A percentile compares a stretch with the other conserved stretches of the same genome.
Conservation (phyloP, 305 asterid species). For the Fraxinus greggii region DNA sequence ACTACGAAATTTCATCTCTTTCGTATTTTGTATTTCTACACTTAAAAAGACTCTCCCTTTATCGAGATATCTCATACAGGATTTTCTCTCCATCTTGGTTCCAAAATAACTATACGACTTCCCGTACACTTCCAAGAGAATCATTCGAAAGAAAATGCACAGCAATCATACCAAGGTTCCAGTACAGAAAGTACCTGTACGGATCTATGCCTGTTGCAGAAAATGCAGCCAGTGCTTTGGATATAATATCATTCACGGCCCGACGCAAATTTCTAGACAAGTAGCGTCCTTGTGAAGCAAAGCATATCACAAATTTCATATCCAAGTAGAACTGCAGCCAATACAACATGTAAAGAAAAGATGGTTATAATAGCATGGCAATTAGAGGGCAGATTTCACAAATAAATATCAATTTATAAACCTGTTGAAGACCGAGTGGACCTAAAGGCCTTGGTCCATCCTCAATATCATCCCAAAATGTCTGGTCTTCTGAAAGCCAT, state of each 20-base stretch:
- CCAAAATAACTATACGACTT: neutral
- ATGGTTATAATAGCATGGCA: slow-evolving; percentile 7
- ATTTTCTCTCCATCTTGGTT: neutral
- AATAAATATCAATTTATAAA: slow-evolving; percentile 31
- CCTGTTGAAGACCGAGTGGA: slow-evolving; percentile 92
- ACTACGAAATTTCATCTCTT: neutral
- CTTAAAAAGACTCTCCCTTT: neutral
- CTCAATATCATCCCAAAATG: slow-evolving; percentile 94
- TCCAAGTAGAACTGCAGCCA: slow-evolving; percentile 89
- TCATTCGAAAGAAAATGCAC: slow-evolving; percentile 18
- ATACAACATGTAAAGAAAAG: slow-evolving; percentile 19
- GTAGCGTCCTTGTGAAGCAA: slow-evolving; percentile 95
- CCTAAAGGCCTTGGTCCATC: slow-evolving; percentile 92
- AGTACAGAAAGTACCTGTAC: slow-evolving; percentile 51
- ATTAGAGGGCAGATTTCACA: slow-evolving; percentile 19
- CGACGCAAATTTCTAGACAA: slow-evolving; percentile 92
- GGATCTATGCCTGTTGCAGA: slow-evolving; percentile 91
- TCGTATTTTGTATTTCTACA: neutral
- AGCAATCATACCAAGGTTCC: slow-evolving; percentile 4
- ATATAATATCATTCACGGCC: slow-evolving; percentile 72
- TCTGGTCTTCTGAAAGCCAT: slow-evolving; percentile 96
- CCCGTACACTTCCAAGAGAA: neutral
- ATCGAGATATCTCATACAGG: neutral
- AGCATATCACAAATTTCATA: slow-evolving; percentile 92
- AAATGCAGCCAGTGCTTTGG: slow-evolving; percentile 74